Percentiles rank a stretch among this genome's conserved stretches.
Evolutionary conservation across 2,329 filamentous ascomycete species (phyloP).

Genomic region (Arthroderma sp.): DNA sequence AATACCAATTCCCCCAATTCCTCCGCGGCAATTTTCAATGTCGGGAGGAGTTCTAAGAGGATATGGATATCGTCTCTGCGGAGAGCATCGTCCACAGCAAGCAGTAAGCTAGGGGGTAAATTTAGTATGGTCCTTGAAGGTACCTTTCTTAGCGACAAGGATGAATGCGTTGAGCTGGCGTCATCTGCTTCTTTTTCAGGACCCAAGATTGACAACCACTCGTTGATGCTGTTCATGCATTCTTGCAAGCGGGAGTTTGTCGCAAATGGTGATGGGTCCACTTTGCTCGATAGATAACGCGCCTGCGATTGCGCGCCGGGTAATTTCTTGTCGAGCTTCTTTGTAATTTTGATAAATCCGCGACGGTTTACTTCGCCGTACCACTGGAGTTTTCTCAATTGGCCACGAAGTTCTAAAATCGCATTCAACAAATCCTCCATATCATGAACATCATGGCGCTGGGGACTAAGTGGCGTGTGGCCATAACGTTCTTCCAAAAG

Average conservation of each 20-base stretch:
- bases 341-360: slow-evolving; percentile 96
- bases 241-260: slow-evolving; percentile 51
- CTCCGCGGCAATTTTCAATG: slow-evolving; percentile 42
- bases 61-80: slow-evolving; percentile 29
- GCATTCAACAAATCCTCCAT: slow-evolving; percentile 82
- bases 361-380: slow-evolving; percentile 93
- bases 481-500: slow-evolving; percentile 83
- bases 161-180: slow-evolving; percentile 54
- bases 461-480: slow-evolving; percentile 52
- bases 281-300: slow-evolving; percentile 77
- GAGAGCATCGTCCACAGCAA: slow-evolving; percentile 29
- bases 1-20: slow-evolving; percentile 52
- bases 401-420: slow-evolving; percentile 72
- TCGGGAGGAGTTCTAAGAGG: slow-evolving; percentile 40
- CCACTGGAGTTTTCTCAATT: slow-evolving; percentile 87
- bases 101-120: slow-evolving; percentile 45
- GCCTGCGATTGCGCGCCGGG: slow-evolving; percentile 62
- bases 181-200: slow-evolving; percentile 69
- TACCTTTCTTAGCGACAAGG: slow-evolving; percentile 59
- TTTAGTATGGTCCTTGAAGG: slow-evolving; percentile 63
- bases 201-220: slow-evolving; percentile 73
- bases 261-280: slow-evolving; percentile 77
- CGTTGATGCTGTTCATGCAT: slow-evolving; percentile 61
- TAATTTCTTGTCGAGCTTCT: slow-evolving; percentile 96
- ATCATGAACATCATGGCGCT: slow-evolving; percentile 74